Base-by-base conservation (phyloP, 2,329 filamentous ascomycete genomes). In the Fusarium sp. region DNA sequence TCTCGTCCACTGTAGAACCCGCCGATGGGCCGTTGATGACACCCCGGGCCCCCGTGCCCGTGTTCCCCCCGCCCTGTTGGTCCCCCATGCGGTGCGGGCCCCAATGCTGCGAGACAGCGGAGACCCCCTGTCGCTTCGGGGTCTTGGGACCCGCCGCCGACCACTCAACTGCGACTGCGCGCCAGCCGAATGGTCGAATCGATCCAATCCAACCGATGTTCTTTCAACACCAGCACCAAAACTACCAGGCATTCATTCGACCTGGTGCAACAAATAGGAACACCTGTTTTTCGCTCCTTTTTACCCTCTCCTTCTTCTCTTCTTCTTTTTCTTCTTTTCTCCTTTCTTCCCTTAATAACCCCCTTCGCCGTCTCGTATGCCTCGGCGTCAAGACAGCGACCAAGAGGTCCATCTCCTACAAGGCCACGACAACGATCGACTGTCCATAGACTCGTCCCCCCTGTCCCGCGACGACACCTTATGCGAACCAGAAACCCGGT, bases 401-500 rank as follows among this genome's bases (percentile, higher is more conserved):
- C 76, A 78, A 71, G 68, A 76, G 69, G 74, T 74, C 69, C 66
- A 67, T 70, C 74, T 75, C 56, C 66, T 73, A 4, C 68, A 63
- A 74, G 66, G 63, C 54, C 38, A 73, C 69, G 68, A 63, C 40
- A 38, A 73, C 69, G 68, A 79, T 58, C 57, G 67, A 66, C 29
- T 68, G 40, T 73, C 70, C 33, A 42, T 36, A 60, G 65, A 75
- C 29, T 69, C 71, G 10, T 33, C 59, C 68, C 70, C 66, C 62
- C 70, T 64, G 72, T 74, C 73, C 68, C 69, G 74, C 70, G 63
- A 77, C 69, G 65, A 75, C 64, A 70, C 74, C 79, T 79, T 77
- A 81, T 81, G 80, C 78, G 62, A 71, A 63, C 70, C 68, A 66
- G 69, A 73, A 25, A 62, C 61, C 33, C 69, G 66, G 57, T 68